Base-by-base conservation (phyloP, 352 stramenopile genomes). In the Elongisporangium undulatum region DNA sequence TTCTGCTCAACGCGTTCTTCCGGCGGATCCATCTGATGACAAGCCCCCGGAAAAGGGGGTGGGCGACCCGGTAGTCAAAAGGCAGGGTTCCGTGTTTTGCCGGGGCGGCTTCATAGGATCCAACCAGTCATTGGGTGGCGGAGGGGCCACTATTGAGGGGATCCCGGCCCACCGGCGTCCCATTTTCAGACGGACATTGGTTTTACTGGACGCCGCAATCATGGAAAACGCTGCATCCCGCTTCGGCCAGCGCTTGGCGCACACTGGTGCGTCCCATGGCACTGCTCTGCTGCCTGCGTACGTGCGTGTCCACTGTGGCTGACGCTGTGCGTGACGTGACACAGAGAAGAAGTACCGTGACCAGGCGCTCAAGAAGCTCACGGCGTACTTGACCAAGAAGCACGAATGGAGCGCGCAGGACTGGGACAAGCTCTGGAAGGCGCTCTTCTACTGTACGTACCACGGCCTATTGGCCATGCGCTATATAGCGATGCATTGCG, bases 361-460 rank as follows among this genome's bases (percentile, higher is more conserved):
- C 62, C 77, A 83, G 49, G 83, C 85, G 38, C 73, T 94, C 7
- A 92, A 92, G 64, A 94, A 90, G 65, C 67, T 94, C 66, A 86
- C 82, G 15, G 60, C 82, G 48, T 94, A 89, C 66, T 62, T 94
- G 58, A 74, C 69, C 9, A 79, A 82, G 64, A 87, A 87, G 64
- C 70, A 56, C 39, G 64, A 79, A 59, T 94, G 85, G 85, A 82
- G 63, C 23, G 68, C 77, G 19, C 71, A 92, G 49, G 85, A 94
- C 61, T 89, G 80, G 79, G 85, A 94, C 73, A 94, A 94, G 71
- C 81, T 94, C 56, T 94, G 85, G 85, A 94, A 92, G 66, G 85
- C 85, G 69, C 78, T 94, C 8, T 94, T 93, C 64, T 94, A 94
- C 70, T 94, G 85, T 41, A 41, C 29, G 29, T 41, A 34, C 7